These are phyloP conservation scores for Rhytidhysteron rufulum DNA, from an alignment of 2,329 filamentous ascomycete genomes.

Conservation along the genomic window DNA sequence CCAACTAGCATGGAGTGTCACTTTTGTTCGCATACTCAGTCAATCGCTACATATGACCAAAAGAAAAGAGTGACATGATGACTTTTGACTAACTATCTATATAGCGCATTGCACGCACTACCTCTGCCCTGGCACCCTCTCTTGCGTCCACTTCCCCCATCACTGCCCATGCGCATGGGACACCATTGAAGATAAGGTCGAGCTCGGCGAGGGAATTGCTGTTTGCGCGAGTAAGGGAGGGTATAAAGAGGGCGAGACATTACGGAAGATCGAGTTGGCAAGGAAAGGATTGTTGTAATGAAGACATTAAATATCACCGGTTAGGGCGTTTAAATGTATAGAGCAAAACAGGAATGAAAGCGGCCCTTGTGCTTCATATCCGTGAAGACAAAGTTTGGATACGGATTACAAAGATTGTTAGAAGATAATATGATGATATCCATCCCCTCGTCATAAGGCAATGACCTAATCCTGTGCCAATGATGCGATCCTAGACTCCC, in stretches of 20 bases:
- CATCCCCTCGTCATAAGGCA: not conserved
- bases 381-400: no score
- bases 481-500: not conserved
- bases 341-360: no score
- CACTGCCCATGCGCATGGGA: conserved; percentile 90
- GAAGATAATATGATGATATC: not conserved
- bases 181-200: conserved; percentile 60
- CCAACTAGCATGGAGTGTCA: not conserved
- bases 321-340: no score
- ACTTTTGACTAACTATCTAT: not conserved
- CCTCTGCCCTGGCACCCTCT: conserved; percentile 88
- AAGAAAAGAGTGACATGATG: no score
- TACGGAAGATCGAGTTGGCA: conserved; percentile 73
- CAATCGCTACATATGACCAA: no score
- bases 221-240: conserved; percentile 74
- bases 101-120: conserved; percentile 86
- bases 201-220: conserved; percentile 69
- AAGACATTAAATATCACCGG: no score
- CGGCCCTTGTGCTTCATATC: no score
- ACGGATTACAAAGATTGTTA: no score
- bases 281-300: conserved; percentile 71
- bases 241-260: conserved; percentile 66
- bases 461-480: no score
- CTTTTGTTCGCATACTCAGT: not conserved
- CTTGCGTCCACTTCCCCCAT: conserved; percentile 93